These are phyloP conservation scores for Lachnellula arida DNA, from an alignment of 2,329 filamentous ascomycete species.

Conservation along the genomic window DNA sequence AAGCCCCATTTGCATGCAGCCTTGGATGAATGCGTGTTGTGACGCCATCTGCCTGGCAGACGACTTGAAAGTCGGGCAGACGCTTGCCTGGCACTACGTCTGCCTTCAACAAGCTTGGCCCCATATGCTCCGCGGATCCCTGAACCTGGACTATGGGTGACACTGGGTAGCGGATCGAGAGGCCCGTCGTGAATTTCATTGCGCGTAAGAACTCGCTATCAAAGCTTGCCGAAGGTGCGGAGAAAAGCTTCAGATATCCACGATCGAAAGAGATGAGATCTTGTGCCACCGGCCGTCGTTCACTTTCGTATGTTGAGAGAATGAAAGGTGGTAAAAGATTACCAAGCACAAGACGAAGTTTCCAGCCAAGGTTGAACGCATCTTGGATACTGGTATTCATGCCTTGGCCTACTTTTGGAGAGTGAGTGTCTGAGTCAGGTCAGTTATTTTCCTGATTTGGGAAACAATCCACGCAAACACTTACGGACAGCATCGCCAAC, in stretches of 20 bases:
- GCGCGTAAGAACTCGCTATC: slow-evolving; percentile 55
- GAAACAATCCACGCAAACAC: slow-evolving; percentile 41
- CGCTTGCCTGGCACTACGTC: slow-evolving; percentile 47
- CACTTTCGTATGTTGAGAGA: slow-evolving; percentile 57
- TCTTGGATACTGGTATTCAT: slow-evolving; percentile 57
- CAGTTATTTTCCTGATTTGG: slow-evolving; percentile 43
- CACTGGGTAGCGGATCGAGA: slow-evolving; percentile 52
- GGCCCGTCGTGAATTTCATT: slow-evolving; percentile 53
- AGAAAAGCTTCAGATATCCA: slow-evolving; percentile 51
- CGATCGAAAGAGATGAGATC: slow-evolving; percentile 63
- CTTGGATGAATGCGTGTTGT: slow-evolving; percentile 56
- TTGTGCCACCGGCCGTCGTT: slow-evolving; percentile 57
- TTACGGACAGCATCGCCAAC: slow-evolving; percentile 38
- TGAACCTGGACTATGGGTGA: slow-evolving; percentile 52
- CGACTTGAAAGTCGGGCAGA: slow-evolving; percentile 52
- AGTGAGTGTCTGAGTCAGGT: slow-evolving; percentile 54
- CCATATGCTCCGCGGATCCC: slow-evolving; percentile 35
- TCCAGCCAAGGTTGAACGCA: slow-evolving; percentile 59
- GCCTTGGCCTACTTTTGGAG: slow-evolving; percentile 59
- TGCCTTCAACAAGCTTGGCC: slow-evolving; percentile 22
- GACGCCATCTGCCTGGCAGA: slow-evolving; percentile 52
- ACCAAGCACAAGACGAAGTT: slow-evolving; percentile 37
- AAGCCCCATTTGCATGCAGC: slow-evolving; percentile 53
- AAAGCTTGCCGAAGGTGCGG: slow-evolving; percentile 57
- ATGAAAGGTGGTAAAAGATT: slow-evolving; percentile 42